phyloP scores from a whole-genome alignment of 192 early-diverging fungal species.

The Rhizophagus prolifer region DNA sequence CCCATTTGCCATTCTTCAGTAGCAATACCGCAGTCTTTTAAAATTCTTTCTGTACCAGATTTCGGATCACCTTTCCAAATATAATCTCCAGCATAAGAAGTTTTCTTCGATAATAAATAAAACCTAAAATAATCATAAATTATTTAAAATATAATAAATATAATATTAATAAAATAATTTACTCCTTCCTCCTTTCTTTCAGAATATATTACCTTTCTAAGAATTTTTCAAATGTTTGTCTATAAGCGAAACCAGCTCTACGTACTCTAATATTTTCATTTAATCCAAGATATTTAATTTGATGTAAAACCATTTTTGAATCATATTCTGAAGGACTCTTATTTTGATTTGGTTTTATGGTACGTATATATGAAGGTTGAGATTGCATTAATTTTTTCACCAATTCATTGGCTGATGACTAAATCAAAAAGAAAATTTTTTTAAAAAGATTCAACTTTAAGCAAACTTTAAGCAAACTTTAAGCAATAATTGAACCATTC shows the following conservation, averaged over 20 bases:
- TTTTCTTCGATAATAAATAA: constrained; percentile 69
- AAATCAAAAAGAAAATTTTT: neutral
- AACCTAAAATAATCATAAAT: constrained; percentile 57
- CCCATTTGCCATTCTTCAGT: constrained; percentile 95
- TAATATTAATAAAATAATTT: constrained; percentile 22
- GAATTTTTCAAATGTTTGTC: constrained; percentile 92
- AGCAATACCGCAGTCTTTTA: constrained; percentile 82
- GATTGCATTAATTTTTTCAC: constrained; percentile 94
- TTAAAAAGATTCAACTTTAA: too few species aligned
- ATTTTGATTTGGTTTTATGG: constrained; percentile 98
- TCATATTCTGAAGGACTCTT: constrained; percentile 92
- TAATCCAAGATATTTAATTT: constrained; percentile 95
- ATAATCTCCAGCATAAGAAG: constrained; percentile 82
- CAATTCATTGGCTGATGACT: constrained; percentile 71
- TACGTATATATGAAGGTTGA: constrained; percentile 93
- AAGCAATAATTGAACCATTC: too few species aligned
- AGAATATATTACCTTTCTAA: constrained; percentile 46
- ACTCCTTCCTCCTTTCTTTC: neutral
- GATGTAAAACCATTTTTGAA: constrained; percentile 88
- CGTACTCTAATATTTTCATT: constrained; percentile 97
- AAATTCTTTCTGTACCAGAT: constrained; percentile 75
- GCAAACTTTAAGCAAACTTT: too few species aligned
- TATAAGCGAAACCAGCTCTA: constrained; percentile 96
- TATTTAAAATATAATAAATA: constrained; percentile 33
- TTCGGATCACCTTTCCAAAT: constrained; percentile 77